A percentile compares a stretch with the other conserved stretches of the same genome.
Evolutionary conservation across 176 grass and related monocot species (phyloP).

Genomic region (Carex parvula): DNA sequence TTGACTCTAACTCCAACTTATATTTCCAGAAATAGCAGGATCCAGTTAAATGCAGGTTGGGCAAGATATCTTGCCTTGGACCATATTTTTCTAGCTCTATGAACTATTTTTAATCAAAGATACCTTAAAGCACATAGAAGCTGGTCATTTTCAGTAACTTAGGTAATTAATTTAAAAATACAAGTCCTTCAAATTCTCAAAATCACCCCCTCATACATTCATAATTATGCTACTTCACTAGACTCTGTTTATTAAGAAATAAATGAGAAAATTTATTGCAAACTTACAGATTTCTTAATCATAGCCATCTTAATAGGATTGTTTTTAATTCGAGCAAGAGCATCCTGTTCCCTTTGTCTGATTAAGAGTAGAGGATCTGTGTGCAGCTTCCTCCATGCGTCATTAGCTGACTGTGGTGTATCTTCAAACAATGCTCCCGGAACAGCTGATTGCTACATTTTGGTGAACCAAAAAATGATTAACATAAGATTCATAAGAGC

Average conservation of each 20-base stretch:
- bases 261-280: not conserved
- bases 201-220: not conserved
- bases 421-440: constrained; percentile 90
- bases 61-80: not conserved
- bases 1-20: not conserved
- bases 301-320: constrained; percentile 97
- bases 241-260: not conserved
- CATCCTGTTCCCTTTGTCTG: constrained; percentile 83
- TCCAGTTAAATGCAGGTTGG: not conserved
- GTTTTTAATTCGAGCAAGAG: constrained; percentile 91
- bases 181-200: not conserved
- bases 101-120: not conserved
- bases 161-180: not conserved
- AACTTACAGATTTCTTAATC: constrained; percentile 97
- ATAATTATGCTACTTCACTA: not conserved
- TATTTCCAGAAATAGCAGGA: not conserved
- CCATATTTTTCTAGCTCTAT: not conserved
- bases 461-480: constrained; percentile 13
- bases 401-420: constrained; percentile 93
- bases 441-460: constrained; percentile 39
- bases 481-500: not conserved
- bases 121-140: not conserved
- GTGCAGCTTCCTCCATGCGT: constrained; percentile 92
- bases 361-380: constrained; percentile 93
- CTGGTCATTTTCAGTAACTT: not conserved